Evolutionary conservation across 1,139 yeast genomes (phyloP).

Genomic region (Suhomyces bokatorum): DNA sequence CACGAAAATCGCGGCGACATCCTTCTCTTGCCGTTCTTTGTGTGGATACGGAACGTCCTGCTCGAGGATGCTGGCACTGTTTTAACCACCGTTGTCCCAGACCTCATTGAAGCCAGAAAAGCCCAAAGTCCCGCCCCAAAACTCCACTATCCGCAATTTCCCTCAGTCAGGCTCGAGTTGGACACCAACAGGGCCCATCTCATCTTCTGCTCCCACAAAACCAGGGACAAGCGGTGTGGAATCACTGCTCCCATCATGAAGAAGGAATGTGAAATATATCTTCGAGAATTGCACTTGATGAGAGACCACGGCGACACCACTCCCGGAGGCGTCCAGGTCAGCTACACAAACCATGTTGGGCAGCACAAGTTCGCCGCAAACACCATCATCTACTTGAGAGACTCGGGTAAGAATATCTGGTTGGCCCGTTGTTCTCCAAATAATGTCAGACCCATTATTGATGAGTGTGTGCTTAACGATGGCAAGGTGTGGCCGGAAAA

Average conservation of each 20-base stretch:
- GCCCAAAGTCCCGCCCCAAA: constrained; percentile 14
- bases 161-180: constrained; percentile 20
- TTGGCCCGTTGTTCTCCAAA: constrained; percentile 80
- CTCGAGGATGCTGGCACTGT: constrained; percentile 45
- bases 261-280: constrained; percentile 70
- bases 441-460: constrained; percentile 71
- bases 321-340: constrained; percentile 71
- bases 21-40: constrained; percentile 72
- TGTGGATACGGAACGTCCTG: constrained; percentile 62
- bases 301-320: constrained; percentile 75
- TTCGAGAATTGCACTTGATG: constrained; percentile 66
- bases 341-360: constrained; percentile 82
- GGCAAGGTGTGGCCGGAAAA: constrained; percentile 75
- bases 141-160: constrained; percentile 15
- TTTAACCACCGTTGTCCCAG: constrained; percentile 48
- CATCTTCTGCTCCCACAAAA: constrained; percentile 82
- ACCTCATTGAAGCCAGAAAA: constrained; percentile 31
- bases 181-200: constrained; percentile 54
- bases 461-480: constrained; percentile 62
- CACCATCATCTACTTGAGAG: constrained; percentile 66
- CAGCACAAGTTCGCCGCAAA: constrained; percentile 96
- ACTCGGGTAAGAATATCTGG: constrained; percentile 79
- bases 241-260: constrained; percentile 92
- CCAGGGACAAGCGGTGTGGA: constrained; percentile 93
- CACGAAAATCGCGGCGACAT: constrained; percentile 53